Base-by-base conservation (phyloP, 768 basidiomycete species). In the Termitomyces sp. region DNA sequence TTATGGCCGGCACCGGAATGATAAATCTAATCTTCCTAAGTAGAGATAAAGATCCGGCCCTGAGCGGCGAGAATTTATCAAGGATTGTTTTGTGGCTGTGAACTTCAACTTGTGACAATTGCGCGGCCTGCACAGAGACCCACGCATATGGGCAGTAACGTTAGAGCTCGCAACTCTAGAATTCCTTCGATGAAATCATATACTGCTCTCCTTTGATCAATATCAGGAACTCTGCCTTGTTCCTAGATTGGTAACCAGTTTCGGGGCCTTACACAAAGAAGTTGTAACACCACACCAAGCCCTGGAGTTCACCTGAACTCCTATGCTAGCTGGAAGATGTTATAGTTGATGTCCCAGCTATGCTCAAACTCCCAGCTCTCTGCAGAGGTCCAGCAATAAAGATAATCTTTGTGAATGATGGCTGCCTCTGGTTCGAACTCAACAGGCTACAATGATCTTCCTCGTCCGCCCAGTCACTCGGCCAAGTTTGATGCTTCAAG, bases 371-470 rank as follows among this genome's bases (percentile, higher is more conserved):
- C 61, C 4, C 48, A 57, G 5, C 26, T 74, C 5, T 75, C 79
- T 20, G 60, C 62, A 47, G 69, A 72, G 57, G 63, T 85, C 13
- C 80, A 89, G 64, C 69, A 79, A 45, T n/a, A 22, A 55, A 71
- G 53, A 72, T 83, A 54, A 83, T 89, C 43, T 74, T 71, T 53
- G 88, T 89, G 66, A 65, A 86, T 75, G 36, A 44, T 42, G 58
- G 43, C 43, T 45, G 40, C 10, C 42, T 46, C 57, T 46, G 42
- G 10, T n/a, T 22, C 10, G n/a, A 22, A n/a, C n/a, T 12, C 24
- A 46, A 26, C 30, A 88, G 87, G 91, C 45, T 91, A 86, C 77
- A 84, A 87, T 60, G 91, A 91, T 70, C 80, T 93, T 32, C 89
- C 89, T 3, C 90, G 89, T 59, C 90, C 90, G 5, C 85, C 87